Evolutionary conservation across 192 early-diverging fungal species (phyloP), one percentile per base, ranked within the genome.

Genomic region (Coemansia sp.): DNA sequence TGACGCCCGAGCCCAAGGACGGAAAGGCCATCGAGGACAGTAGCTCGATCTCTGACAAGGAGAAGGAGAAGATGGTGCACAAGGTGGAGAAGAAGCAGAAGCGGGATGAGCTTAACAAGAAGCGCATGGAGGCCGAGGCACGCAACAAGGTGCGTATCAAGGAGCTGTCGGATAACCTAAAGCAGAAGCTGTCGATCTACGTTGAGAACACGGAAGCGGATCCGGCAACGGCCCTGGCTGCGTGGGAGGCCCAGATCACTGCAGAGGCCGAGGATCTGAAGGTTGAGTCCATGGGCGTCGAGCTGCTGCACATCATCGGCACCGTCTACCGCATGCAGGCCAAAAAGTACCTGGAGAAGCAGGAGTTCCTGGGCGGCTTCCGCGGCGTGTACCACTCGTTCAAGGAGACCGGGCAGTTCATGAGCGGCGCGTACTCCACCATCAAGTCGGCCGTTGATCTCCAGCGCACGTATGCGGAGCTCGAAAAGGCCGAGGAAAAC

Each of bases 291-390:
- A 94, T 94, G 70, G 98, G 98, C 20, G 87, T 95, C 13, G 96
- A 97, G 76, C 85, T 99, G 14, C 77, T 99, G 58, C 94, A 97
- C 75, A 90, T 92, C 6, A 91, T 98, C 65, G 98, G 98, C 57
- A 92, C 89, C 81, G 93, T 92, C 4, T 99, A 99, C 77, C 81
- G 80, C 48, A 83, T 92, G 60, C 96, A 97, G 80, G 91, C 93
- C 12, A 90, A 91, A 60, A 95, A 98, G 74, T 91, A 90, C 69
- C 76, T 90, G 39, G 87, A 87, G 58, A 85, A 85, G 50, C 84
- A 87, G 38, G 87, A 90, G 63, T 86, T 90, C 63, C 84, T 93
- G 68, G 92, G 92, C 48, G 76, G 81, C 20, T 75, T 93, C 60
- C 87, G 88, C 62, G 83, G 87, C 38, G 86, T 90, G 68, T 89